Evolutionary conservation across 73 alveolate species (phyloP), one percentile per base, ranked within the genome.

Genomic region (Paramecium sonneborni): DNA sequence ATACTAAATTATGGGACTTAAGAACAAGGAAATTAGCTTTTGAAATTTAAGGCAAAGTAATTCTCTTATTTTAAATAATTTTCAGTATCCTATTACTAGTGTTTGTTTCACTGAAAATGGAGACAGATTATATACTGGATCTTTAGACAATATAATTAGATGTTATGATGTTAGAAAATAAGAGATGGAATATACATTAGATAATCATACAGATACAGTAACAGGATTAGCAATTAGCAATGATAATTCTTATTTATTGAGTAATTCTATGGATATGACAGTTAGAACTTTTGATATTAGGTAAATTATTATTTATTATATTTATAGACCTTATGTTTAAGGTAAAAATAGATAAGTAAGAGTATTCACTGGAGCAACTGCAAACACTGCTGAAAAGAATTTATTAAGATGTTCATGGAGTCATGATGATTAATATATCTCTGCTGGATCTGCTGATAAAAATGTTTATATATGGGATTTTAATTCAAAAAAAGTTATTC

Each of bases 401-500:
- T 85, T 97, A 67, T 82, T 97, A 46, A 93, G 99, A 85, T 96
- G 99, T 84, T 76, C 96, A 37, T 96, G 98, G 98, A 95, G 85
- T 82, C 92, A 86, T 14, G 97, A 96, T 93, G 98, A 95, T 76
- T 92, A 95, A 41, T 85, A 58, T 38, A 92, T 96, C 21, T 92
- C 98, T 35, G 97, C 98, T 44, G 99, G 99, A 6, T 95, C 98
- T 23, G 96, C 98, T 0, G 99, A 97, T 95, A 97, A 88, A 67
- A 56, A 39, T 82, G 98, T 96, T 35, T 96, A 97, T 91, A 93
- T 97, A 57, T 97, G 99, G 99, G 97, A 97, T 92, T 96, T 92
- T 11, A 95, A 94, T 57, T 85, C 97, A 11, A 96, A 97, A 0
- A 93, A 95, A 76, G 88, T 96, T 44, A 94, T 94, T 18, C 95